Evolutionary conservation across 2,329 filamentous ascomycete genomes (phyloP), one percentile per base, ranked within the genome.

Genomic region (Raffaelea ambrosiae): DNA sequence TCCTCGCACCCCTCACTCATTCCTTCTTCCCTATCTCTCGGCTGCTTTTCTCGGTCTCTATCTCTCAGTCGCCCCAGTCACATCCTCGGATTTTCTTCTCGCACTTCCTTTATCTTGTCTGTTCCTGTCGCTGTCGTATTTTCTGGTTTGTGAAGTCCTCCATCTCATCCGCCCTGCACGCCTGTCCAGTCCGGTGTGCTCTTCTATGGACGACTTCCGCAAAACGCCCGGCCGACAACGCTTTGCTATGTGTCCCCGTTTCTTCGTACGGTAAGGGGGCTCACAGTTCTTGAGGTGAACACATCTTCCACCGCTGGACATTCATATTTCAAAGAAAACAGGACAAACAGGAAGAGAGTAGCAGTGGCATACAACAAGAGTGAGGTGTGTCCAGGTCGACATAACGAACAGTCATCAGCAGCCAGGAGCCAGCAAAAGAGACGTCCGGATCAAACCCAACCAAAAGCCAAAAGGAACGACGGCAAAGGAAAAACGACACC

Each of bases 161-260:
- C 3, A 29, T 19, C 16, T 46, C 31, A n/a, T n/a, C 7, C 31
- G 16, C 16, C 18, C 26, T 13, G 26, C 26, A 29, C 26, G 13
- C 26, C 26, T 7, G 26, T 29, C 26, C 13, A 7, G 4, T 33
- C 20, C 3, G 26, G 31, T 26, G 39, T n/a, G 20, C 40, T 31
- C 39, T 52, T 50, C 53, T 50, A 57, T 57, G 55, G 55, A 57
- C 53, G 48, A 49, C 43, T 44, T 48, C 21, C 39, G 46, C 49
- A 31, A 48, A 14, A 40, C 26, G 20, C 31, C 40, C 21, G 21
- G 46, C 38, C 43, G 29, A 45, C 19, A 33, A 22, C 42, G 35
- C 35, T 18, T 48, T n/a, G 26, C 26, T 29, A 29, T 29, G 26
- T 13, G 26, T 29, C 26, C 26, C 7, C 26, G 13, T 29, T 13